Conservation (phyloP, 768 basidiomycete genomes). For the Holtermannia corniformis region DNA sequence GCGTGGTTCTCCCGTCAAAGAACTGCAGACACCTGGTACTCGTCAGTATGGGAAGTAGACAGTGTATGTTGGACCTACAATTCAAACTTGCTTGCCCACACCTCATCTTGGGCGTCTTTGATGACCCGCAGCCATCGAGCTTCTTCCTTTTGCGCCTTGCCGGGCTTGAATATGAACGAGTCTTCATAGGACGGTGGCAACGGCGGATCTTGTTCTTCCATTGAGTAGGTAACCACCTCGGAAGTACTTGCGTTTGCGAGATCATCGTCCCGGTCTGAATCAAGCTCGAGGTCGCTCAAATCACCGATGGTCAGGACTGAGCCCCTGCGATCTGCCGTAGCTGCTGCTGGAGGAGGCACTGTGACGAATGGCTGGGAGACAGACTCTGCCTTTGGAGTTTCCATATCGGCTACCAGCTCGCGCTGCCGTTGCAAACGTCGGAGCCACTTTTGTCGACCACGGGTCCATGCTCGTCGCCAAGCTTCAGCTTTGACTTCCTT, state of each 20-base stretch:
- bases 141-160: constrained; percentile 66
- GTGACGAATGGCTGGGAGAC: too few species aligned
- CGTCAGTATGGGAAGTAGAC: not conserved
- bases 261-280: constrained; percentile 19
- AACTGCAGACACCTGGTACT: constrained; percentile 69
- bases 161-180: constrained; percentile 65
- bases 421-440: constrained; percentile 16
- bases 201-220: constrained; percentile 43
- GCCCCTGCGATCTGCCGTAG: constrained; percentile 3
- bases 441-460: constrained; percentile 29
- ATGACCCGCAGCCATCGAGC: constrained; percentile 83
- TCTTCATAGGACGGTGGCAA: constrained; percentile 24
- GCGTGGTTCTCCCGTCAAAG: constrained; percentile 82
- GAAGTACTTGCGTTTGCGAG: constrained; percentile 6
- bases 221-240: constrained; percentile 41
- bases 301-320: constrained; percentile 16
- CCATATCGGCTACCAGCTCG: constrained; percentile 10
- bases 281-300: constrained; percentile 18
- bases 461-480: constrained; percentile 32
- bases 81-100: constrained; percentile 64
- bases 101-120: constrained; percentile 66
- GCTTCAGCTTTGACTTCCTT: constrained; percentile 64
- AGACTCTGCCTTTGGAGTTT: constrained; percentile 5
- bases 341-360: constrained; percentile 7
- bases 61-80: constrained; percentile 46